Evolutionary conservation across 441 rosid species (phyloP).

Genomic region (Populus hybrid): DNA sequence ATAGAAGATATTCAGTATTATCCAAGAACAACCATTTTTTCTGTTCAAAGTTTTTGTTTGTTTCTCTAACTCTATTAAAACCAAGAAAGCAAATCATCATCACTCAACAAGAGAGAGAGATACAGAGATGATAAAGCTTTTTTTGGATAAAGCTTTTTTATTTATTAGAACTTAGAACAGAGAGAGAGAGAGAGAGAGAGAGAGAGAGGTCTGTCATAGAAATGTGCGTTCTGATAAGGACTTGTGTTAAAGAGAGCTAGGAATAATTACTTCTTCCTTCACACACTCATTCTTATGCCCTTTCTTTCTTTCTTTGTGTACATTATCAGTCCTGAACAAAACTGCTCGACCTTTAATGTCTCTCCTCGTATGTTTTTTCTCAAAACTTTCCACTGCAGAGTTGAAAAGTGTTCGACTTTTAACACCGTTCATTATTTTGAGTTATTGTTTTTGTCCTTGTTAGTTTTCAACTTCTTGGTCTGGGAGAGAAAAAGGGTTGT

Average conservation of each 20-base stretch:
- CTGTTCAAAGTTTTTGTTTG: constrained; percentile 11
- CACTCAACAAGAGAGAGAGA: background rate
- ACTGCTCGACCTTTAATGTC: constrained; percentile 17
- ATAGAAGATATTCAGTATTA: constrained; percentile 25
- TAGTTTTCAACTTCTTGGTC: background rate
- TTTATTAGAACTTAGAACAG: background rate
- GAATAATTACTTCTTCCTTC: constrained; percentile 21
- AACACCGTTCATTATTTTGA: constrained; percentile 27
- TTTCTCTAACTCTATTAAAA: background rate
- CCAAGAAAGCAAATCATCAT: constrained; percentile 13
- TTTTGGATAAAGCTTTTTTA: constrained; percentile 23
- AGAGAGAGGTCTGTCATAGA: constrained; percentile 29
- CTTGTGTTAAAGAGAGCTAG: constrained; percentile 26
- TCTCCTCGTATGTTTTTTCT: background rate
- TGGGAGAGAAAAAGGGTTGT: background rate
- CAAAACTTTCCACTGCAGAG: background rate
- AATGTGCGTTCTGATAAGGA: constrained; percentile 43
- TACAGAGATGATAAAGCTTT: background rate
- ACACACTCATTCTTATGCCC: background rate
- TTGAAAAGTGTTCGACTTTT: constrained; percentile 19
- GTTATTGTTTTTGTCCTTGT: background rate
- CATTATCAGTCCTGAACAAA: constrained; percentile 14
- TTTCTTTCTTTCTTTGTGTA: constrained; percentile 12
- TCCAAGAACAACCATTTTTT: constrained; percentile 22
- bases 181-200: constrained; percentile 23